phyloP scores from a whole-genome alignment of 305 asterid genomes.

The Rubia tinctorum region DNA sequence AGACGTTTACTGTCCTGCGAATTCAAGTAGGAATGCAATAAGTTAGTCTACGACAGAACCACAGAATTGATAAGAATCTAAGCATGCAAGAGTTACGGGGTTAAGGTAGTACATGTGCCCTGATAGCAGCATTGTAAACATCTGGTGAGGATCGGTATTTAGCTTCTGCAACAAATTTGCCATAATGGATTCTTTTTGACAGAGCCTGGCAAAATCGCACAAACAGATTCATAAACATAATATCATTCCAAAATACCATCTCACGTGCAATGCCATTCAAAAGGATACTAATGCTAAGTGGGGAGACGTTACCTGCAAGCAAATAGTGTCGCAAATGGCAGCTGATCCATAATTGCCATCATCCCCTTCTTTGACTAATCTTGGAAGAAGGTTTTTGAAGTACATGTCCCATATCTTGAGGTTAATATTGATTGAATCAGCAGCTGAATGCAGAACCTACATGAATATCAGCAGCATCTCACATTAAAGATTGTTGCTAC shows the following conservation, averaged over 20 bases:
- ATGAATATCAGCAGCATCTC: conserved; percentile 1
- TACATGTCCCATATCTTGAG: conserved; percentile 74
- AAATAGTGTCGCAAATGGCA: conserved; percentile 74
- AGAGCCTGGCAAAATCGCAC: conserved; percentile 38
- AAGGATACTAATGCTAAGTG: not conserved
- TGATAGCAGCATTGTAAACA: conserved; percentile 56
- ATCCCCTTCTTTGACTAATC: conserved; percentile 71
- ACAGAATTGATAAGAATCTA: not conserved
- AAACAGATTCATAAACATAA: not conserved
- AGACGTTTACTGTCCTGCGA: conserved; percentile 50
- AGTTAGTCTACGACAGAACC: not conserved
- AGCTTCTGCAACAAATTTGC: conserved; percentile 94
- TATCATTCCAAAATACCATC: not conserved
- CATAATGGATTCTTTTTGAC: conserved; percentile 90
- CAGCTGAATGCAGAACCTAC: conserved; percentile 76
- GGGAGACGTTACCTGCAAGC: conserved; percentile 70
- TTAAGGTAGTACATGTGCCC: conserved; percentile 41
- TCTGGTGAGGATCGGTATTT: conserved; percentile 74
- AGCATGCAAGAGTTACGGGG: not conserved
- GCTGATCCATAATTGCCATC: conserved; percentile 91
- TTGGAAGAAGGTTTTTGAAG: conserved; percentile 70
- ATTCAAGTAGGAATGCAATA: not conserved
- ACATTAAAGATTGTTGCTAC: not conserved
- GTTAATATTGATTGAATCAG: conserved; percentile 73
- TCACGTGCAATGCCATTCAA: not conserved